Conservation (phyloP, 805 yeast genomes). For the Debaryomyces tyrocola region DNA sequence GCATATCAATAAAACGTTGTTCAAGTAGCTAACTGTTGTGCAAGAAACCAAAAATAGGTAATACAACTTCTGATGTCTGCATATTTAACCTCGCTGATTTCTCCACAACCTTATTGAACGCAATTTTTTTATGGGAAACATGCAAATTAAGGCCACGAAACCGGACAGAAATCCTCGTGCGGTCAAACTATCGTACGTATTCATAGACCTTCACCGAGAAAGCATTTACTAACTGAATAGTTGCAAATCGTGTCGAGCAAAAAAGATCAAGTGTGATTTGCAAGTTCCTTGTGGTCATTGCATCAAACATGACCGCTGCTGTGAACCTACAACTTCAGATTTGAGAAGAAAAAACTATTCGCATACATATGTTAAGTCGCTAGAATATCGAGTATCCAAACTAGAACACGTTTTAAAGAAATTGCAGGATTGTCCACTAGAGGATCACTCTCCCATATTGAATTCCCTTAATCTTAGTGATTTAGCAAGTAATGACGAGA, state of each 20-base stretch:
- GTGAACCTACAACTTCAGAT: slow-evolving; percentile 49
- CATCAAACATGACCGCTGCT: slow-evolving; percentile 40
- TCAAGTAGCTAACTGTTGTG: too few species aligned
- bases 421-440: slow-evolving; percentile 20
- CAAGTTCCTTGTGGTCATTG: slow-evolving; percentile 51
- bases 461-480: slow-evolving; percentile 18
- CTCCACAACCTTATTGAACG: too few species aligned
- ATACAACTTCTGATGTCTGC: too few species aligned
- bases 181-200: not conserved
- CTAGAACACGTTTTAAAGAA: slow-evolving; percentile 24
- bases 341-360: slow-evolving; percentile 52
- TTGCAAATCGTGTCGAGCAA: slow-evolving; percentile 42
- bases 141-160: not conserved
- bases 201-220: not conserved
- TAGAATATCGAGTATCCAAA: slow-evolving; percentile 33
- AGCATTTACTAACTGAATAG: not conserved
- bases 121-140: too few species aligned
- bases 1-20: too few species aligned
- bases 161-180: not conserved
- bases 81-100: too few species aligned
- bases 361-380: slow-evolving; percentile 45
- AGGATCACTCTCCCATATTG: slow-evolving; percentile 18
- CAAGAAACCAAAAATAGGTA: too few species aligned
- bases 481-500: slow-evolving; percentile 3
- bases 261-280: slow-evolving; percentile 50